These are phyloP conservation scores for Calendula officinalis DNA, from an alignment of 129 eudicot genomes.

Conservation along the genomic window DNA sequence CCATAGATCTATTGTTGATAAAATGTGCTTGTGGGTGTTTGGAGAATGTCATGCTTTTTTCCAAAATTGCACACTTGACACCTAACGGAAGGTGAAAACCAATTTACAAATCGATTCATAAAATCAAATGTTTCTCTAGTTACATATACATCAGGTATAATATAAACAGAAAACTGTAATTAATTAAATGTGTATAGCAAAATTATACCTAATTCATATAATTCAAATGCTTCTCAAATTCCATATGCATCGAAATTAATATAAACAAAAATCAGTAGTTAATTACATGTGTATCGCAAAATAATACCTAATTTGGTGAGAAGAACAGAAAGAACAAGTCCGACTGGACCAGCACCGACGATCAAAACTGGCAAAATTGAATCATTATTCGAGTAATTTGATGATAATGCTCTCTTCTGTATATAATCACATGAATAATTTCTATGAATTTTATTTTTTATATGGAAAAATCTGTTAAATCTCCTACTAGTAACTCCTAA, in stretches of 20 bases:
- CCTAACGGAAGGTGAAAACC: slow-evolving; percentile 40
- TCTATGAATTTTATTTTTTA: slow-evolving; percentile 22
- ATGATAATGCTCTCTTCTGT: slow-evolving; percentile 42
- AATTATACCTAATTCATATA: not conserved
- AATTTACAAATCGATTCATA: too few relatives aligned
- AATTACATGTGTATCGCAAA: not conserved
- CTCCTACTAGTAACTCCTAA: slow-evolving; percentile 24
- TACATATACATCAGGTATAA: too few relatives aligned
- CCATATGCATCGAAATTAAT: too few relatives aligned
- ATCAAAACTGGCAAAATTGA: slow-evolving; percentile 80
- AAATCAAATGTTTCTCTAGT: too few relatives aligned
- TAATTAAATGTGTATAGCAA: too few relatives aligned
- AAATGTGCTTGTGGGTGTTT: slow-evolving; percentile 97
- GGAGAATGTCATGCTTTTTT: slow-evolving; percentile 65
- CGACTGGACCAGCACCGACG: slow-evolving; percentile 99
- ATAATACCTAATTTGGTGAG: slow-evolving; percentile 75
- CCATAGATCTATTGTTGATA: slow-evolving; percentile 95
- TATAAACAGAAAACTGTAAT: too few relatives aligned
- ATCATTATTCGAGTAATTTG: slow-evolving; percentile 20
- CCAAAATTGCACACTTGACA: slow-evolving; percentile 80
- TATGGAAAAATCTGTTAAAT: slow-evolving; percentile 20
- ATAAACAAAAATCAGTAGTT: not conserved
- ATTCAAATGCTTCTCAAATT: slow-evolving; percentile 13
- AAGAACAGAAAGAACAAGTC: slow-evolving; percentile 75
- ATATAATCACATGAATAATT: not conserved